Conservation (phyloP, 2,329 filamentous ascomycete species). For the Epichloe uncinata region DNA sequence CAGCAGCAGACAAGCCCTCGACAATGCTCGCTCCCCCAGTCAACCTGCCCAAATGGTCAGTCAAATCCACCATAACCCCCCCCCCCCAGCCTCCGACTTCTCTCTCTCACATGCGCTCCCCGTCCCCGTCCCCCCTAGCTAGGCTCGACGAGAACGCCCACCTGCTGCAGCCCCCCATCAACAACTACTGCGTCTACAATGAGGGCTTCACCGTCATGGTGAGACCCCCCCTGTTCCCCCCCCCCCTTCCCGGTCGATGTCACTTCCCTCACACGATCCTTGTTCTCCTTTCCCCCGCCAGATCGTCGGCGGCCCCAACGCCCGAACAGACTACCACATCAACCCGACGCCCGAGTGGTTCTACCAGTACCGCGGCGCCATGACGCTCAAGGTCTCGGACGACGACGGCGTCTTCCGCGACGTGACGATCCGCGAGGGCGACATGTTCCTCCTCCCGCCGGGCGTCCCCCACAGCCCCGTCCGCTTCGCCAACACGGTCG, state of each 20-base stretch:
- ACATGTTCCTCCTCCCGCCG: constrained; percentile 84
- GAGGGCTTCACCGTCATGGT: constrained; percentile 73
- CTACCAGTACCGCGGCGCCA: constrained; percentile 87
- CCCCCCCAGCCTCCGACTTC: no score
- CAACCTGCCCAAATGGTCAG: constrained; percentile 45
- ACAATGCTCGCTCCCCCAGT: constrained; percentile 39
- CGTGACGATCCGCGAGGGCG: constrained; percentile 80
- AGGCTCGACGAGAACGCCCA: constrained; percentile 90
- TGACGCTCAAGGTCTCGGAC: constrained; percentile 92
- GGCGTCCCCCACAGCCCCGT: constrained; percentile 96
- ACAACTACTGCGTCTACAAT: constrained; percentile 96
- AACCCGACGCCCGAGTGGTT: constrained; percentile 96
- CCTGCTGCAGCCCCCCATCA: constrained; percentile 83
- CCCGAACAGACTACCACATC: constrained; percentile 95
- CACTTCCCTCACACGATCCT: no score
- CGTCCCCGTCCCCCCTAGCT: no score
- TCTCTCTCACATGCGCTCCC: background rate
- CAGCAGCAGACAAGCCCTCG: background rate
- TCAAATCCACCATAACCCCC: no score
- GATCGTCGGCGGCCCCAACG: constrained; percentile 94
- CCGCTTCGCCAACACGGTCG: constrained; percentile 86
- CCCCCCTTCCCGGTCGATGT: no score
- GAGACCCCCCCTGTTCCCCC: no score
- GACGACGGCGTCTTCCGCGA: constrained; percentile 53
- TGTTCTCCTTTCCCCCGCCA: no score